Percentiles rank a stretch among this genome's conserved stretches.
phyloP scores from a whole-genome alignment of 2,329 filamentous ascomycete genomes.

The Verticillium klebahnii region DNA sequence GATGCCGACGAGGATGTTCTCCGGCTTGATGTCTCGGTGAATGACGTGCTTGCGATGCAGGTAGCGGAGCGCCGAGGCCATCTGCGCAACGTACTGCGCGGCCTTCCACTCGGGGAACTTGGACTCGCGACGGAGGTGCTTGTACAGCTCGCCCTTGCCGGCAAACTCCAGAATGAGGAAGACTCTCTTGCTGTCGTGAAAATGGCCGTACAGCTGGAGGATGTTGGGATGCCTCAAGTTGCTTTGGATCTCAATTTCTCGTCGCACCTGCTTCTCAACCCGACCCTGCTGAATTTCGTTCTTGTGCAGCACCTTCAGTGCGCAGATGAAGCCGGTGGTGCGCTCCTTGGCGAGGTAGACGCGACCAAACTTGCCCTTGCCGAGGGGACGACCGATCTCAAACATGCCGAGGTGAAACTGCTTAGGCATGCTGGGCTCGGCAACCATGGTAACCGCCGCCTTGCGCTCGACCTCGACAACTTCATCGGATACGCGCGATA shows the following conservation, averaged over 20 bases:
- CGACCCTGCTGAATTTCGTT: conserved; percentile 70
- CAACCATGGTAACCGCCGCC: conserved; percentile 46
- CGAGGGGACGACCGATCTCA: conserved; percentile 81
- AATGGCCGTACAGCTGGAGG: conserved; percentile 77
- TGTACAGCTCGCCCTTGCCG: conserved; percentile 82
- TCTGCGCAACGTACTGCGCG: conserved; percentile 82
- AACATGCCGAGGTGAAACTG: conserved; percentile 91
- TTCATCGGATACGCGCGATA: conserved; percentile 44
- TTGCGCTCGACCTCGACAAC: conserved; percentile 42
- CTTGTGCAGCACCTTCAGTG: conserved; percentile 83
- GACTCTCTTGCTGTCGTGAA: conserved; percentile 83
- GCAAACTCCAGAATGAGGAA: conserved; percentile 87
- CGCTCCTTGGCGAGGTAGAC: conserved; percentile 83
- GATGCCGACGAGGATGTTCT: conserved; percentile 93
- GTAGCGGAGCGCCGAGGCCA: conserved; percentile 85
- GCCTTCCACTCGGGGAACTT: conserved; percentile 83
- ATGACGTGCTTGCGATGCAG: conserved; percentile 97
- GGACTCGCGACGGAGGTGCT: conserved; percentile 73
- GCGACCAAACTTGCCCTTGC: conserved; percentile 83
- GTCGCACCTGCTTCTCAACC: conserved; percentile 81
- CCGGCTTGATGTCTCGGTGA: conserved; percentile 95
- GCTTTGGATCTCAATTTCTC: conserved; percentile 86
- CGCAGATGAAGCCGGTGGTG: conserved; percentile 76
- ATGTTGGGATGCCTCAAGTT: conserved; percentile 85
- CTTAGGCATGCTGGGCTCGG: conserved; percentile 53